Conservation (phyloP, 2,329 filamentous ascomycete species). For the Neoascochyta sp. region DNA sequence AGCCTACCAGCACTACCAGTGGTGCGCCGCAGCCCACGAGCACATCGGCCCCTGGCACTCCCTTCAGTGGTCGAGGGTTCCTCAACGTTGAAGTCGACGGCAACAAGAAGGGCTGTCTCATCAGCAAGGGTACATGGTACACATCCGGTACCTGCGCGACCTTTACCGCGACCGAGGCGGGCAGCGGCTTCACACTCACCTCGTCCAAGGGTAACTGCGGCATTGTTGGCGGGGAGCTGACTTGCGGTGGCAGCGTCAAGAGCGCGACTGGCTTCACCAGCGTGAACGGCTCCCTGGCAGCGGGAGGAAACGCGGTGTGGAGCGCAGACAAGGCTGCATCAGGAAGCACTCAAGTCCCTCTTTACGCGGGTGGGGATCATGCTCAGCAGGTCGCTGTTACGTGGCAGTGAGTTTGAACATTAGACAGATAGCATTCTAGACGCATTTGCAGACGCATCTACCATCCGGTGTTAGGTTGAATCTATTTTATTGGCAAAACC, state of each 20-base stretch:
- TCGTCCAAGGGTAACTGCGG: conserved; percentile 48
- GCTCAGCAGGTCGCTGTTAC: conserved; percentile 33
- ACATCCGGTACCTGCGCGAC: conserved; percentile 64
- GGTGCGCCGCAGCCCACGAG: conserved; percentile 25
- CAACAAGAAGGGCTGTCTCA: conserved; percentile 60
- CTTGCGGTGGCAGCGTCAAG: conserved; percentile 51
- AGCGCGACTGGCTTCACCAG: conserved; percentile 43
- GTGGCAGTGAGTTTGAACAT: conserved; percentile 34
- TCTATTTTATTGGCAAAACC: too few relatives aligned
- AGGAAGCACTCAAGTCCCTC: conserved; percentile 44
- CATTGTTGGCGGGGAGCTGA: conserved; percentile 52
- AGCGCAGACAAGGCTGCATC: conserved; percentile 44
- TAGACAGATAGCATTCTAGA: background rate
- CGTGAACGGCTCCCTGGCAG: conserved; percentile 36
- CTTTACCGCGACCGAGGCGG: conserved; percentile 51
- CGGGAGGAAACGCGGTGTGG: conserved; percentile 40
- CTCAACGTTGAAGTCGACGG: conserved; percentile 54
- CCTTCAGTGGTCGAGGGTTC: conserved; percentile 58
- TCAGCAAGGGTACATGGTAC: conserved; percentile 65
- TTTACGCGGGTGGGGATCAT: conserved; percentile 41
- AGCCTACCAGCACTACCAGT: conserved; percentile 29
- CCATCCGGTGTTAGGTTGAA: too few relatives aligned
- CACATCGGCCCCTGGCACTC: conserved; percentile 36
- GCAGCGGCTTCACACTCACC: conserved; percentile 30
- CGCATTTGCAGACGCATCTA: too few relatives aligned